A percentile compares a stretch with the other conserved stretches of the same genome.
phyloP scores from a whole-genome alignment of 495 filamentous ascomycete species.

The Penicillium cinerascens region DNA sequence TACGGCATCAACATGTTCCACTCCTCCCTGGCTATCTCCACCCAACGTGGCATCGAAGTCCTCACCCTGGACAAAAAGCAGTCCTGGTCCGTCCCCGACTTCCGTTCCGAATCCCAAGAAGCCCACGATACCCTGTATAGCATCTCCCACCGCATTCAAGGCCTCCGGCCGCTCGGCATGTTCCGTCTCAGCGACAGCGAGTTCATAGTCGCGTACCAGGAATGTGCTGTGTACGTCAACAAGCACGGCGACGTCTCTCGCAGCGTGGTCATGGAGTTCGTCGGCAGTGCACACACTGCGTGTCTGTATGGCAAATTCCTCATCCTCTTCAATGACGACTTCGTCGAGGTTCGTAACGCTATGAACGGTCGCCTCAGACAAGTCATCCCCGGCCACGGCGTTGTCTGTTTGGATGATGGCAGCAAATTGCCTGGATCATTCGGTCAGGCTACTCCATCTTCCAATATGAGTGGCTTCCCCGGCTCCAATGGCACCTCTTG shows the following conservation, averaged over 20 bases:
- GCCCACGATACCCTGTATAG: constrained; percentile 65
- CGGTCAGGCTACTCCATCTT: constrained; percentile 27
- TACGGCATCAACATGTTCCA: constrained; percentile 96
- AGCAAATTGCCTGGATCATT: constrained; percentile 45
- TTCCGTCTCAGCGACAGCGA: constrained; percentile 90
- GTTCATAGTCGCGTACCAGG: constrained; percentile 89
- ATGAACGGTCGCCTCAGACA: constrained; percentile 92
- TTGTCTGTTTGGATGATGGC: constrained; percentile 85
- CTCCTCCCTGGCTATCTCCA: constrained; percentile 83
- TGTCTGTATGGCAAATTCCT: constrained; percentile 74
- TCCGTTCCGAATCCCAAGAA: constrained; percentile 49
- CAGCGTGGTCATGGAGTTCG: constrained; percentile 94
- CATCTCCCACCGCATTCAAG: constrained; percentile 75
- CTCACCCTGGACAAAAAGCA: constrained; percentile 95
- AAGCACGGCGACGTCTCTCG: constrained; percentile 94
- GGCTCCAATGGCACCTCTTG: constrained; percentile 29
- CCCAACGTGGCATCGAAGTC: constrained; percentile 90
- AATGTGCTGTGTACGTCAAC: constrained; percentile 96
- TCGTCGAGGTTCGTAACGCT: constrained; percentile 94
- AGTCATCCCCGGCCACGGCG: constrained; percentile 86
- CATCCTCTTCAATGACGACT: constrained; percentile 83
- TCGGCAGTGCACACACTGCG: constrained; percentile 81
- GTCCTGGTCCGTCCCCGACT: constrained; percentile 83
- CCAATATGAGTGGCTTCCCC: constrained; percentile 24
- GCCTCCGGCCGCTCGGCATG: constrained; percentile 88